Evolutionary conservation across 306 rosid genomes (phyloP).

Genomic region (Casuarina equisetifolia): DNA sequence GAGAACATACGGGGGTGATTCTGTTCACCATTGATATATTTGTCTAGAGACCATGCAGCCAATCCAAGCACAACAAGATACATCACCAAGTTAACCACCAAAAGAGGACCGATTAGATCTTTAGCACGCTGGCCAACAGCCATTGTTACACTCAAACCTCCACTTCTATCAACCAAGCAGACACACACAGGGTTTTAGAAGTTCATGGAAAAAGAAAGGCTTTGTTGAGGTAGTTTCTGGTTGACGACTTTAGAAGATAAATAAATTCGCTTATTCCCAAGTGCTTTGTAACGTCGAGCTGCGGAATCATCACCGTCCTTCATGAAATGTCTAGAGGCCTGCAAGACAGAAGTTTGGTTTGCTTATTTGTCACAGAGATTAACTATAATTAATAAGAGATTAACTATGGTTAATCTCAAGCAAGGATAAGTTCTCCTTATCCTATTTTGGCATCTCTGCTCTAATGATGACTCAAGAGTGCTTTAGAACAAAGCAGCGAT

Average conservation of each 20-base stretch:
- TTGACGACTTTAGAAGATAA: conserved; percentile 6
- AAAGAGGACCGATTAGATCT: conserved; percentile 38
- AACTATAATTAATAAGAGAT: too few species aligned
- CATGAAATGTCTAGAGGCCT: neutral
- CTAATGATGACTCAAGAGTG: too few species aligned
- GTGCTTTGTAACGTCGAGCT: neutral
- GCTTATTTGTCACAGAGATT: neutral
- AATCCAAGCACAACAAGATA: conserved; percentile 35
- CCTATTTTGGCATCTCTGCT: too few species aligned
- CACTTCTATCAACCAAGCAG: neutral
- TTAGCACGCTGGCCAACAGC: conserved; percentile 32
- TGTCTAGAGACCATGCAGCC: conserved; percentile 49
- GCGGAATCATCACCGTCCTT: neutral
- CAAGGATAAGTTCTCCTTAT: neutral
- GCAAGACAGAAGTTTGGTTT: neutral
- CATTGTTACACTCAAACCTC: conserved; percentile 17
- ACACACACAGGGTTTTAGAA: neutral
- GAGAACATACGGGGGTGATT: conserved; percentile 37
- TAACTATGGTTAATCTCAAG: too few species aligned
- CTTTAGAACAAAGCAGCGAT: too few species aligned
- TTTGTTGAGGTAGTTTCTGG: conserved; percentile 22
- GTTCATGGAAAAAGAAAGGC: conserved; percentile 9
- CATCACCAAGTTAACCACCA: conserved; percentile 35
- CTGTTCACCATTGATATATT: conserved; percentile 43
- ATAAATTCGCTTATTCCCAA: neutral